These are phyloP conservation scores for Porphyra umbilicalis DNA, from an alignment of 31 red algal genomes.

Conservation along the genomic window DNA sequence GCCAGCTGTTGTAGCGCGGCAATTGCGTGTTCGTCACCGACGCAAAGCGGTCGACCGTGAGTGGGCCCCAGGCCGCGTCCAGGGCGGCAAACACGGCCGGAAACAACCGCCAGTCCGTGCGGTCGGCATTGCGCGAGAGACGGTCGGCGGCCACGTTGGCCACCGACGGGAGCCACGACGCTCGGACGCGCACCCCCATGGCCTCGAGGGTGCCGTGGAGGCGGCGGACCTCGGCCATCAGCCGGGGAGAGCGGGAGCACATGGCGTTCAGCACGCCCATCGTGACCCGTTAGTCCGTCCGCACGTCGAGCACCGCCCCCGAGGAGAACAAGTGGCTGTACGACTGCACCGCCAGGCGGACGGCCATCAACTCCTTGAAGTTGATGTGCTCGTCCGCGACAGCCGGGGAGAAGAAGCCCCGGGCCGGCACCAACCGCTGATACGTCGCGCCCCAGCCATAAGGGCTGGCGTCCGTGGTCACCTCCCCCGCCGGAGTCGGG, in stretches of 20 bases:
- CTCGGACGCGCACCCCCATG: background rate
- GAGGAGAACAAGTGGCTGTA: background rate
- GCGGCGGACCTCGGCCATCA: background rate
- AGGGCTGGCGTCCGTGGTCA: background rate
- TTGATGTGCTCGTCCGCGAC: background rate
- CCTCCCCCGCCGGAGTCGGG: too few relatives aligned
- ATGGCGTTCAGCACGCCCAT: background rate
- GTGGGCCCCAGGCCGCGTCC: background rate
- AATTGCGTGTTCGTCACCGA: background rate
- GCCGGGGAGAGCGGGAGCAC: background rate
- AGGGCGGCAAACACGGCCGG: background rate
- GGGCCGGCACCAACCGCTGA: background rate
- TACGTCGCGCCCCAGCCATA: background rate
- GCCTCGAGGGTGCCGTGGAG: background rate
- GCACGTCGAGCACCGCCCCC: background rate
- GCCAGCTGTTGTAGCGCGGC: background rate
- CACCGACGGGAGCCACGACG: background rate
- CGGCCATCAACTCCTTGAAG: background rate
- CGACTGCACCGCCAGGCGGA: background rate
- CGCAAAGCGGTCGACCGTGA: background rate
- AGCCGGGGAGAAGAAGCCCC: background rate
- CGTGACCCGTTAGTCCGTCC: background rate
- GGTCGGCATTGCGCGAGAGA: background rate
- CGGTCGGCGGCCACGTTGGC: background rate
- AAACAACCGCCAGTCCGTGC: background rate